These are phyloP conservation scores for Aspergillus quadrilineatus DNA, from an alignment of 2,329 filamentous ascomycete genomes.

Conservation along the genomic window DNA sequence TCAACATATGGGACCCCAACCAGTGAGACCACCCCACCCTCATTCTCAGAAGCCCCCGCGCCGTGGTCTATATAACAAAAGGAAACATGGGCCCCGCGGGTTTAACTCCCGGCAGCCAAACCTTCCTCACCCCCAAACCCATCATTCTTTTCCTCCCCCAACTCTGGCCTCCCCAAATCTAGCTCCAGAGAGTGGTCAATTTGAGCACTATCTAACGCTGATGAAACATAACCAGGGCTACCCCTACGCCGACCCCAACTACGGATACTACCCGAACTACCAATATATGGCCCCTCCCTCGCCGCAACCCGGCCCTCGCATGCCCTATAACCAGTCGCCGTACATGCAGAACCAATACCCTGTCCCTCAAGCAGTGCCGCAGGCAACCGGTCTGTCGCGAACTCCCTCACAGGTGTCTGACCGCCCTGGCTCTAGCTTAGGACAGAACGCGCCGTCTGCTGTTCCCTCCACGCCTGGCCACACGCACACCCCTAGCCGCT, in stretches of 20 bases:
- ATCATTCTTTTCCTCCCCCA: conserved; percentile 37
- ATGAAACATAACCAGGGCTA: conserved; percentile 63
- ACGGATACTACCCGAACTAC: conserved; percentile 48
- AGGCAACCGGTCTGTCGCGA: conserved; percentile 73
- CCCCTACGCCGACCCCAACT: conserved; percentile 42
- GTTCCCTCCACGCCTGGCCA: conserved; percentile 51
- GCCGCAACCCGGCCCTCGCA: conserved; percentile 47
- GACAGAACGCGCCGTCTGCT: conserved; percentile 54
- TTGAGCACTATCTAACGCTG: conserved; percentile 70
- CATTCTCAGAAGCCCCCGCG: conserved; percentile 29
- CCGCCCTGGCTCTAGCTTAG: conserved; percentile 60
- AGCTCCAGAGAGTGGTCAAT: conserved; percentile 67
- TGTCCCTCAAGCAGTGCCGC: conserved; percentile 47
- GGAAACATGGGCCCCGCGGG: conserved; percentile 29
- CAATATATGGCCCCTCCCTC: conserved; percentile 47
- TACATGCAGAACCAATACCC: conserved; percentile 56
- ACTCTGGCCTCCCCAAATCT: conserved; percentile 69
- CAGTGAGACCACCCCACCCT: conserved; percentile 55
- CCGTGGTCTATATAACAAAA: conserved; percentile 37
- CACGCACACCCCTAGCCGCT: conserved; percentile 54
- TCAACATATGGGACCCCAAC: conserved; percentile 57
- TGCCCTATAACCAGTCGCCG: conserved; percentile 49
- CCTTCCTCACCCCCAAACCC: conserved; percentile 24
- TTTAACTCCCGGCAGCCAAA: conserved; percentile 21
- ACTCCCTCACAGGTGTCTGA: conserved; percentile 78